Evolutionary conservation across 257 asterid genomes (phyloP).

Genomic region (Cruciata laevipes): DNA sequence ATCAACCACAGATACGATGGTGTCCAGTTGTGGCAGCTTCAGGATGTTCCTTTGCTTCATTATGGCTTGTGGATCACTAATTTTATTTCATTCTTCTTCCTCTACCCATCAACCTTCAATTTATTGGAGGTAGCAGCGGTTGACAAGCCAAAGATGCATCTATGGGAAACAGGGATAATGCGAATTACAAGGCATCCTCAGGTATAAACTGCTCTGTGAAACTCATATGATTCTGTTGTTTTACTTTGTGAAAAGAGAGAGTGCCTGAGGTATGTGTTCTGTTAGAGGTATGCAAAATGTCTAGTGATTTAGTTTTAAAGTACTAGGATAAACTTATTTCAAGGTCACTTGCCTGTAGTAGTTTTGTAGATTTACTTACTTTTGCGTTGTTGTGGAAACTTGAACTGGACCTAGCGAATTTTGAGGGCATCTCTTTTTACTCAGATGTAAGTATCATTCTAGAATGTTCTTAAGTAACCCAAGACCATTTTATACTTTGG

Average conservation of each 20-base stretch:
- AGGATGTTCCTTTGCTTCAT: slow-evolving; percentile 68
- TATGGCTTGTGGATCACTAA: slow-evolving; percentile 63
- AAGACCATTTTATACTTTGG: background rate
- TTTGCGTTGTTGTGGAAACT: background rate
- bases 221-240: background rate
- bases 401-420: background rate
- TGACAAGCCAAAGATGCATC: slow-evolving; percentile 96
- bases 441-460: background rate
- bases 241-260: background rate
- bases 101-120: slow-evolving; percentile 93
- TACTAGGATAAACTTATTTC: background rate
- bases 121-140: slow-evolving; percentile 94
- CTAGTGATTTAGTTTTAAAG: too few relatives aligned
- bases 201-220: slow-evolving; percentile 32
- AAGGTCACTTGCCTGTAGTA: background rate
- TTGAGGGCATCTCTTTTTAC: background rate
- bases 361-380: background rate
- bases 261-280: background rate
- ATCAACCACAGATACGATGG: slow-evolving; percentile 97
- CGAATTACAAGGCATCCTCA: slow-evolving; percentile 97
- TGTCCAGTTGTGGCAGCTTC: slow-evolving; percentile 90
- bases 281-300: background rate
- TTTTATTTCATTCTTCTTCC: slow-evolving; percentile 79
- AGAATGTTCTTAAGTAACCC: background rate
- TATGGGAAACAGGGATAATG: slow-evolving; percentile 99